Base-by-base conservation (phyloP, 306 rosid species). In the Clitoria ternatea region DNA sequence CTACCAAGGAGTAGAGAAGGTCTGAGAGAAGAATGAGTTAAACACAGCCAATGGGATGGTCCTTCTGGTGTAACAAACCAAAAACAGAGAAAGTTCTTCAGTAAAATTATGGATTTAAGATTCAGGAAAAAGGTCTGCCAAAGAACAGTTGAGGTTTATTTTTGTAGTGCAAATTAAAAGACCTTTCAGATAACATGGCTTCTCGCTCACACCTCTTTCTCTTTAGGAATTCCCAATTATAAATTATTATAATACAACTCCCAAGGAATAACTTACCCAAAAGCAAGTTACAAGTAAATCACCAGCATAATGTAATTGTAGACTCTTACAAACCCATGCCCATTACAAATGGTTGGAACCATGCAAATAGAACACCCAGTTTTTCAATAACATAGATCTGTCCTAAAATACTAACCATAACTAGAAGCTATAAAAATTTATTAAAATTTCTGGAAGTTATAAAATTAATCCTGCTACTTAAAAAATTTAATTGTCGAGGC, bases 401-500 rank as follows among this genome's bases (percentile, higher is more conserved):
- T 12, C 43, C 52, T 35, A 53, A 36, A 24, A 61, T 35, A 65
- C 70, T 40, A 48, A 30, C 42, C 70, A 18, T 48, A 73, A 36
- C 70, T 42, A 61, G 70, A 61, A 61, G 54, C 10, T 15, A 27
- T 7, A 20, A 26, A 59, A 45, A 59, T n/a, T 53, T 23, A 24
- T 53, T 24, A 53, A 53, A 1, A 11, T 54, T 26, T 27, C 20
- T 71, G 44, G 50, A 62, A 62, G 62, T 37, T 62, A 73, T 13
- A 26, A 10, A 44, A 48, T 39, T 10, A 48, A 61, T 14, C 6
- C 42, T 23, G 43, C 63, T 36, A 48, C 49, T 73, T 15, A 73
- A 62, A 73, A 62, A 19, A 73, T 61, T 33, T 15, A 73, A 54
- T 73, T 62, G 11, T 62, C 61, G 61, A 33, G 49, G 61, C 66